A percentile compares a stretch with the other conserved stretches of the same genome.
Conservation (phyloP, 495 filamentous ascomycete genomes). For the Trichoderma gamsii region DNA sequence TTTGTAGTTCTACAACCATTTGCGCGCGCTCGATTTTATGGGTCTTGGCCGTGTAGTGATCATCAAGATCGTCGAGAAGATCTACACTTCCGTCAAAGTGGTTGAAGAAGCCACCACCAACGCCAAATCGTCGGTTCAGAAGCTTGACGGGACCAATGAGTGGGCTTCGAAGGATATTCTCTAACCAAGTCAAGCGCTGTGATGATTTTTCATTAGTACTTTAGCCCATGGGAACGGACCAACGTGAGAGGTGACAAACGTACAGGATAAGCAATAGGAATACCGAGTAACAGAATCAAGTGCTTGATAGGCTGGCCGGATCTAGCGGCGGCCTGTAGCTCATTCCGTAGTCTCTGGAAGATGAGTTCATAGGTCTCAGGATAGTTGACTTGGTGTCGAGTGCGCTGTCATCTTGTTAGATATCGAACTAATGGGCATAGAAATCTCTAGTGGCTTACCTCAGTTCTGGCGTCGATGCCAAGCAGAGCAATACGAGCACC, state of each 20-base stretch:
- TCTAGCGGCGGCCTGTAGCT: constrained; percentile 52
- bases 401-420: constrained; percentile 44
- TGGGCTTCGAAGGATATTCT: constrained; percentile 80
- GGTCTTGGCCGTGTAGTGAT: constrained; percentile 87
- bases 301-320: constrained; percentile 62
- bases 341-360: constrained; percentile 60
- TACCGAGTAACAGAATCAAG: constrained; percentile 77
- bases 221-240: neutral
- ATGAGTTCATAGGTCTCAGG: constrained; percentile 81
- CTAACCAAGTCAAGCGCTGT: constrained; percentile 80
- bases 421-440: neutral
- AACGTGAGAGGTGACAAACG: constrained; percentile 18
- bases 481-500: constrained; percentile 78
- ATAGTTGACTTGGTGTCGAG: constrained; percentile 86
- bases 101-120: constrained; percentile 81
- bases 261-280: constrained; percentile 88
- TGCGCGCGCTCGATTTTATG: constrained; percentile 82
- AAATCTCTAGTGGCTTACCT: constrained; percentile 29
- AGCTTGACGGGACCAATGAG: constrained; percentile 80
- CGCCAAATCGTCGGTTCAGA: constrained; percentile 82
- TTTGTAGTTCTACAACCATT: constrained; percentile 68
- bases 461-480: constrained; percentile 84
- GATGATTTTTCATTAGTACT: constrained; percentile 9
- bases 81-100: constrained; percentile 87
- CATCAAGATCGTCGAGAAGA: constrained; percentile 86